Evolutionary conservation across 805 yeast genomes (phyloP), one percentile per base, ranked within the genome.

Genomic region (Wickerhamomyces silvicola): DNA sequence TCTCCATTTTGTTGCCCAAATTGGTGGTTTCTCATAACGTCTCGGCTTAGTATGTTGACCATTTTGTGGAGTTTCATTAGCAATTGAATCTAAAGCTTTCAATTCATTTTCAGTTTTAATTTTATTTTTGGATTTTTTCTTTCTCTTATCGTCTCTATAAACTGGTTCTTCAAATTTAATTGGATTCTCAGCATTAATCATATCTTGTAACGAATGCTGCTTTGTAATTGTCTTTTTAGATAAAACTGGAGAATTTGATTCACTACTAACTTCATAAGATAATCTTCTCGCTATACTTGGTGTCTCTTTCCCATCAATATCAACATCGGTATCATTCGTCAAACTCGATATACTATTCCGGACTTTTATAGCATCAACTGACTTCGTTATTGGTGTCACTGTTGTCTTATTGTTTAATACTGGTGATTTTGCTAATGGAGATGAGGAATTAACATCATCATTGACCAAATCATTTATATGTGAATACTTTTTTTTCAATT

Each of bases 1-100:
- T 28, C 67, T 58, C 78, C 81, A 84, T 46, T 76, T 80, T 41
- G 69, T 79, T 0, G 95, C 95, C 95, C 95, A 87, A 5, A 75
- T 65, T 5, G 95, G 95, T 4, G 82, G 82, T 28, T 59, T 64
- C 10, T 57, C 56, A 54, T 81, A 81, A 43, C 82, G 60, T 34
- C 57, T 70, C 2, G 92, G 88, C 55, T 79, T 78, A 4, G 43
- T 35, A 7, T 46, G 38, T 20, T 46, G 42, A 7, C 26, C 19
- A 4, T n/a, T n/a, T n/a, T n/a, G n/a, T n/a, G n/a, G n/a, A n/a
- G n/a, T n/a, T n/a, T n/a, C n/a, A n/a, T n/a, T n/a, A n/a, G n/a
- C n/a, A n/a, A n/a, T n/a, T n/a, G n/a, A n/a, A n/a, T n/a, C n/a
- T n/a, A n/a, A n/a, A n/a, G 14, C 26, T 16, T 14, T 23, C 18